These are phyloP conservation scores for Solanum pimpinellifolium DNA, from an alignment of 257 asterid genomes.

Conservation along the genomic window DNA sequence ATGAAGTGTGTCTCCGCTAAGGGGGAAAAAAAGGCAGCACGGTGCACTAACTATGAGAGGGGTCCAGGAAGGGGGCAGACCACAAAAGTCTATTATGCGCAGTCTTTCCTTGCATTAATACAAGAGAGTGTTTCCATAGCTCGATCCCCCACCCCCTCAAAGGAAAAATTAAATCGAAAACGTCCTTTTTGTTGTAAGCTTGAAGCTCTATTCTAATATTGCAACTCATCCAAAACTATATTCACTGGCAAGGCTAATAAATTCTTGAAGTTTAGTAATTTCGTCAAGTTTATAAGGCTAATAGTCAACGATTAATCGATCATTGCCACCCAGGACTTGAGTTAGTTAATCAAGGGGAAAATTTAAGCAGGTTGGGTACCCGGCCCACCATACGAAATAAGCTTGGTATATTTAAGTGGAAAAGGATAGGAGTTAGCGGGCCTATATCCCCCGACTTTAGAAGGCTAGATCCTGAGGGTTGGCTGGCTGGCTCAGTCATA, in stretches of 20 bases:
- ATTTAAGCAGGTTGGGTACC: not conserved
- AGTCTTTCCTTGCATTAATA: not conserved
- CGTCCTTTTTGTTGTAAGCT: not conserved
- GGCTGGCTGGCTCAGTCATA: not conserved
- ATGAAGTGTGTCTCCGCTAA: too few relatives aligned
- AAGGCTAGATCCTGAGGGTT: not conserved
- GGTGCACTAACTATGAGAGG: not conserved
- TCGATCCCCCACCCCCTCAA: not conserved
- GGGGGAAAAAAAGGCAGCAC: too few relatives aligned
- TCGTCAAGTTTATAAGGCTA: not conserved
- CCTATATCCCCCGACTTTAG: not conserved
- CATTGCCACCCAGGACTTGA: not conserved
- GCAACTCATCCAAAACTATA: not conserved
- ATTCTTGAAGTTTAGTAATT: not conserved
- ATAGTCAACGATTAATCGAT: not conserved
- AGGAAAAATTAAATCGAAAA: not conserved
- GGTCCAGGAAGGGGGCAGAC: not conserved
- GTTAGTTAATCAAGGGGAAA: not conserved
- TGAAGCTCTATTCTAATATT: not conserved
- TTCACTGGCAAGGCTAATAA: not conserved
- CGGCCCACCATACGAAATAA: not conserved
- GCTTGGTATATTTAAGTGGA: not conserved
- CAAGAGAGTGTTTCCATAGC: not conserved
- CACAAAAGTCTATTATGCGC: not conserved
- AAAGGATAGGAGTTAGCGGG: not conserved